Conservation (phyloP, 129 eudicot species). For the Kitagawia praeruptora region DNA sequence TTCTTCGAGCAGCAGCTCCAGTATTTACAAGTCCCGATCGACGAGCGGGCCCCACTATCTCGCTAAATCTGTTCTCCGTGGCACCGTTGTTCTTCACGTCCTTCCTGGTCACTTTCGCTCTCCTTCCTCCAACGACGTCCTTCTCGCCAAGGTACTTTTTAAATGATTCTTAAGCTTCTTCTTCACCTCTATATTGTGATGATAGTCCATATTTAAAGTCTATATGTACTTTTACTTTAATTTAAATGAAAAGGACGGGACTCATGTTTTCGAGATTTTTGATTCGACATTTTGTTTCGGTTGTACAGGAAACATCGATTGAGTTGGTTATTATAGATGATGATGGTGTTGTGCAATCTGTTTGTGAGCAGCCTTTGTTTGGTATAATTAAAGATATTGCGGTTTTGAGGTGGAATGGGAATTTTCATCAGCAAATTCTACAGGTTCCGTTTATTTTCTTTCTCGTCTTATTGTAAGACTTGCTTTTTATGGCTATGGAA, state of each 20-base stretch:
- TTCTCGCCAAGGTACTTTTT: constrained; percentile 68
- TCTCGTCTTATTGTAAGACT: neutral
- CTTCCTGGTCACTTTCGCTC: constrained; percentile 77
- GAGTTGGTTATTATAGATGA: constrained; percentile 78
- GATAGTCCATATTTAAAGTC: neutral
- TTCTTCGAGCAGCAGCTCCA: constrained; percentile 25
- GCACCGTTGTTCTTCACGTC: constrained; percentile 79
- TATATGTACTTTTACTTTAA: neutral
- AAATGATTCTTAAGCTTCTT: too few species aligned
- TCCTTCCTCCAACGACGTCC: constrained; percentile 62
- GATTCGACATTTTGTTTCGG: neutral
- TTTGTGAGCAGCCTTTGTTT: constrained; percentile 88
- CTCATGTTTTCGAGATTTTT: neutral
- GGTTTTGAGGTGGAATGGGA: constrained; percentile 61
- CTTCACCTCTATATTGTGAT: neutral
- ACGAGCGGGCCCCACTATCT: constrained; percentile 43
- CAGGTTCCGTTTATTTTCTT: constrained; percentile 38
- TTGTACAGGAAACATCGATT: constrained; percentile 61
- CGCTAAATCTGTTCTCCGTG: constrained; percentile 66
- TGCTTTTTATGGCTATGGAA: neutral
- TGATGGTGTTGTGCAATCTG: constrained; percentile 74
- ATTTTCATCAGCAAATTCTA: constrained; percentile 30
- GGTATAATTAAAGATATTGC: constrained; percentile 88
- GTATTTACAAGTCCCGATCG: constrained; percentile 25
- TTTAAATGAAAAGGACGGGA: neutral